Base-by-base conservation (phyloP, 345 rosid genomes). In the thale cress (Arabidopsis thaliana) region DNA sequence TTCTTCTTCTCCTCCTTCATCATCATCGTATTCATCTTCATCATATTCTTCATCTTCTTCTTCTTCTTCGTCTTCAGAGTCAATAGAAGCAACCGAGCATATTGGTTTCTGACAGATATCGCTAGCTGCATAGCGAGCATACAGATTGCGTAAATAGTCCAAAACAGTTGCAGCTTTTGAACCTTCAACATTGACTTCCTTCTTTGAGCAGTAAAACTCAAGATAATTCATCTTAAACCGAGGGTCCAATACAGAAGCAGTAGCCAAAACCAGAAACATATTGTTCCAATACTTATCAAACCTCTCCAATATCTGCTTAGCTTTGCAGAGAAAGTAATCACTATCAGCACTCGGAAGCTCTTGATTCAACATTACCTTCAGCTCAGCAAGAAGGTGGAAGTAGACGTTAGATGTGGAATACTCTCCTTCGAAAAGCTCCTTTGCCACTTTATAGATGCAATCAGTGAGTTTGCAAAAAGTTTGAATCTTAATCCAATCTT, bases 201-300 rank as follows among this genome's bases (percentile, higher is more conserved):
- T 83, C 80, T 74, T 87, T 6, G 89, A 63, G 81, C 90, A 89
- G 75, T 85, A 90, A 74, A 87, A 89, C 70, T 91, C 91, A 7
- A 93, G 66, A 52, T 89, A 85, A 82, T 88, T 91, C 93, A 87
- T 80, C 77, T 91, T 91, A 78, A 85, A 89, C 70, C 97, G 85
- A 24, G 98, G 98, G 74, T 91, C 98, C 74, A 93, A 83, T 14
- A 87, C 87, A 23, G 85, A 92, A 24, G 93, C 96, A 81, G 77
- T 65, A 0, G 96, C 89, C 79, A 93, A 73, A 62, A 87, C 77
- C 61, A 93, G 81, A 80, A 82, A 89, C 83, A 87, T 85, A 6
- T 82, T 80, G 67, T 71, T 87, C 93, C 97, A 91, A 59, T 90
- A 93, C 63, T 73, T 79, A 78, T 91, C 86, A 49, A 89, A 85